These are phyloP conservation scores for Daldinia sp. DNA, from an alignment of 2,329 filamentous ascomycete genomes.

Conservation along the genomic window DNA sequence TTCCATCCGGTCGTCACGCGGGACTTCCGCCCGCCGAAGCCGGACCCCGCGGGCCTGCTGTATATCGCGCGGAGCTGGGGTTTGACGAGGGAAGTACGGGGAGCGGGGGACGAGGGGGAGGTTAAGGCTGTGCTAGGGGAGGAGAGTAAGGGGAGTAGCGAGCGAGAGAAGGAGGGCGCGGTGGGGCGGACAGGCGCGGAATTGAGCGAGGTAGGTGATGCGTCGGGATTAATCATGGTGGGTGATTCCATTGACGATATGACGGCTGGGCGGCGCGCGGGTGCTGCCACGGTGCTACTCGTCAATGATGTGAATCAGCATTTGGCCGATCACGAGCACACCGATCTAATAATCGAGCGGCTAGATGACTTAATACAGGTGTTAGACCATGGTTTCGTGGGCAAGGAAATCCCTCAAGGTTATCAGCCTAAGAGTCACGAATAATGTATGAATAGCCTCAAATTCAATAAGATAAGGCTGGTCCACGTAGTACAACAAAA, in stretches of 20 bases:
- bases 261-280: constrained; percentile 82
- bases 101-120: constrained; percentile 26
- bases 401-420: constrained; percentile 47
- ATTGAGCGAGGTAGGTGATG: constrained; percentile 55
- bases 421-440: not conserved
- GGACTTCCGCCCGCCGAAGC: constrained; percentile 84
- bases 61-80: constrained; percentile 85
- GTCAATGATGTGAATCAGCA: constrained; percentile 81
- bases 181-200: constrained; percentile 15
- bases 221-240: constrained; percentile 67
- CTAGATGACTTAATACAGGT: constrained; percentile 81
- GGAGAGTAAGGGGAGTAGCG: constrained; percentile 8
- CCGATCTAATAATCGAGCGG: constrained; percentile 74
- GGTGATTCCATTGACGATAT: constrained; percentile 93
- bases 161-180: constrained; percentile 37
- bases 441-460: not conserved
- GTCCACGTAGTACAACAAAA: not conserved
- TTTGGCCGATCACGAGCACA: constrained; percentile 75
- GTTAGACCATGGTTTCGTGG: constrained; percentile 77
- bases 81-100: constrained; percentile 49
- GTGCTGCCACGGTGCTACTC: constrained; percentile 89
- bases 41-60: constrained; percentile 84
- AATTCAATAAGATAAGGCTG: not conserved
- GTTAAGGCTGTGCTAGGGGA: constrained; percentile 32
- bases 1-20: constrained; percentile 86